phyloP scores from a whole-genome alignment of 306 rosid species.

The Hippophae gyantsensis region DNA sequence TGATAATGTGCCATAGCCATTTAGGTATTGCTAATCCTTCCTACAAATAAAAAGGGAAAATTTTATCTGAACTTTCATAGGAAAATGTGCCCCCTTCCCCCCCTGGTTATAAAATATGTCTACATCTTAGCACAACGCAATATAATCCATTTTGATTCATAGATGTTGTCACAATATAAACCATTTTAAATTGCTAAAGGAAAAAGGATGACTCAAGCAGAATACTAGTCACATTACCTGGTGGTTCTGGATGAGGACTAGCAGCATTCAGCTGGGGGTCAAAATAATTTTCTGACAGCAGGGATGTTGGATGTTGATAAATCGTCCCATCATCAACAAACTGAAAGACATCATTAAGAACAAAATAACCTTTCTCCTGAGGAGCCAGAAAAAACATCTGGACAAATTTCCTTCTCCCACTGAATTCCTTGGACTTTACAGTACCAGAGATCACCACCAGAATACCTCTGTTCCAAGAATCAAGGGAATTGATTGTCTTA shows the following conservation, averaged over 20 bases:
- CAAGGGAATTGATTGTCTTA: conserved; percentile 79
- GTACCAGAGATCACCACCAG: conserved; percentile 82
- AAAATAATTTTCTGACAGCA: conserved; percentile 32
- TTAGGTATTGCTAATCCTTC: no score
- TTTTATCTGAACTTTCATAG: no score
- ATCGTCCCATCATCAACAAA: conserved; percentile 44
- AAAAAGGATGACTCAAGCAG: not conserved
- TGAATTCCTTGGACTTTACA: conserved; percentile 59
- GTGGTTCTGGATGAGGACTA: conserved; percentile 49
- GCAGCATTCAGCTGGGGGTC: conserved; percentile 49
- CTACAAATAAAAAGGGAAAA: no score
- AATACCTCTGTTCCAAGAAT: conserved; percentile 77
- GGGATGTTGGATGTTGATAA: conserved; percentile 36
- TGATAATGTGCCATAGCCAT: no score
- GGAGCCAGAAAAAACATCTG: conserved; percentile 92
- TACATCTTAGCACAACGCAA: no score
- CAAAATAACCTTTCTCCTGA: conserved; percentile 82
- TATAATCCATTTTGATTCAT: no score
- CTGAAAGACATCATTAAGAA: conserved; percentile 79
- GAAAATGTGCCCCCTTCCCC: no score
- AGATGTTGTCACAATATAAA: no score
- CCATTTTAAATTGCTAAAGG: not conserved
- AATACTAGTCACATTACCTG: conserved; percentile 34
- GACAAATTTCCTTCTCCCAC: conserved; percentile 58
- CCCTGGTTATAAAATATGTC: no score